Evolutionary conservation across 2,329 filamentous ascomycete species (phyloP).

Genomic region (Aaosphaeria arxii): DNA sequence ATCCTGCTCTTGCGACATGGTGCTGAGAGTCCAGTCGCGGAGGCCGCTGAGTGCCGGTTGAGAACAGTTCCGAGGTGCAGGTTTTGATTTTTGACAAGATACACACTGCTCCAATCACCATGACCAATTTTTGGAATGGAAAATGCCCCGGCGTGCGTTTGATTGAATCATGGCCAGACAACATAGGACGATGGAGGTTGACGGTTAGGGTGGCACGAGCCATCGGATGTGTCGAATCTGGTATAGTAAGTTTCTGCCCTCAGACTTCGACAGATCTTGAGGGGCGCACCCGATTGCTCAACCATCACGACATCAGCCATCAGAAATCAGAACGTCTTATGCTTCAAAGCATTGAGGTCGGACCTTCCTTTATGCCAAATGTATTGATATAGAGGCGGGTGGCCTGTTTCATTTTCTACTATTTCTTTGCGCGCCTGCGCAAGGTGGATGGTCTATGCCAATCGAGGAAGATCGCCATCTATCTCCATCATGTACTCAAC

Average conservation of each 20-base stretch:
- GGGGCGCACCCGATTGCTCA: conserved; percentile 10
- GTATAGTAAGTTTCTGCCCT: conserved; percentile 12
- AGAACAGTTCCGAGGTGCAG: no score
- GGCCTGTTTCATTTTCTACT: conserved; percentile 18
- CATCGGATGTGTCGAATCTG: not conserved
- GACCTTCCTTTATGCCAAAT: conserved; percentile 10
- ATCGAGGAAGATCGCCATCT: not conserved
- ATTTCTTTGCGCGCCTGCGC: conserved; percentile 15
- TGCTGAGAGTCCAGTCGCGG: no score
- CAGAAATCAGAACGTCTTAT: conserved; percentile 28
- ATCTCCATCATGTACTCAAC: conserved; percentile 32
- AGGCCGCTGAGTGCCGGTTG: no score
- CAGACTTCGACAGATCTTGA: conserved; percentile 17
- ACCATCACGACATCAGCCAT: conserved; percentile 22
- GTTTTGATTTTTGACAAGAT: no score
- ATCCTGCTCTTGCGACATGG: no score
- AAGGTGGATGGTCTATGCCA: conserved; percentile 27
- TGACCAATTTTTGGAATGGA: no score
- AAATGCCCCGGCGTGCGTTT: no score
- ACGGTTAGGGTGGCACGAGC: no score
- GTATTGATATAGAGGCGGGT: conserved; percentile 14
- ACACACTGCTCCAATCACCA: no score
- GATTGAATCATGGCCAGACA: no score
- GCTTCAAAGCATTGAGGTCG: conserved; percentile 12
- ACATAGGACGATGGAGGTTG: no score